Base-by-base conservation (phyloP, 441 rosid genomes). In the Adansonia rubrostipa region DNA sequence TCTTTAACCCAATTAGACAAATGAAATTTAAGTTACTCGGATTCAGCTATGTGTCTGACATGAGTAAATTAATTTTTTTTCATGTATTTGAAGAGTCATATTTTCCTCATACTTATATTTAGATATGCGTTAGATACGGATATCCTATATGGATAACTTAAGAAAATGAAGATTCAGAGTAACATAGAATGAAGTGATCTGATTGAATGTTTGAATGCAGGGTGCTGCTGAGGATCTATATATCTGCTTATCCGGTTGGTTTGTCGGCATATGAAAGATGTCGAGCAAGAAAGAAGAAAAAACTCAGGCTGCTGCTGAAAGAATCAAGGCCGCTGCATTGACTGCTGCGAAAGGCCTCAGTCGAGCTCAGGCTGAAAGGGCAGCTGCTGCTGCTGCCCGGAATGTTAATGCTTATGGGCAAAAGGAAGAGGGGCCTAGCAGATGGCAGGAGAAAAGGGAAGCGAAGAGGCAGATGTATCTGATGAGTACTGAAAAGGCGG, bases 371-470 rank as follows among this genome's bases (percentile, higher is more conserved):
- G 99, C 99, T 1, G 99, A 96, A 77, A 78, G 98, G 68, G 99
- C 98, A 0, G 99, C 99, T 0, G 65, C 97, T 24, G 99, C 99
- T 2, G 99, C 99, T 0, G 93, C 97, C 0, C 88, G 98, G 1
- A 96, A 96, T 83, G 99, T 96, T 14, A 96, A 96, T 81, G 98
- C 98, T 1, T 96, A 96, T 69, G 98, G 99, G 44, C 99, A 96
- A 76, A 96, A 96, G 89, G 98, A 96, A 83, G 99, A 96, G 88
- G 99, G 99, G 73, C 99, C 98, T 0, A 96, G 99, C 80, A 76
- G 99, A 82, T 96, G 98, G 99, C 98, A 96, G 81, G 99, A 96
- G 91, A 96, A 96, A 70, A 86, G 99, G 77, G 99, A 96, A 86
- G 93, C 92, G 0, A 94, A 92, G 86, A 82, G 98, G 84, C 99